These are phyloP conservation scores for Globisporangium solare DNA, from an alignment of 352 stramenopile species.

Conservation along the genomic window DNA sequence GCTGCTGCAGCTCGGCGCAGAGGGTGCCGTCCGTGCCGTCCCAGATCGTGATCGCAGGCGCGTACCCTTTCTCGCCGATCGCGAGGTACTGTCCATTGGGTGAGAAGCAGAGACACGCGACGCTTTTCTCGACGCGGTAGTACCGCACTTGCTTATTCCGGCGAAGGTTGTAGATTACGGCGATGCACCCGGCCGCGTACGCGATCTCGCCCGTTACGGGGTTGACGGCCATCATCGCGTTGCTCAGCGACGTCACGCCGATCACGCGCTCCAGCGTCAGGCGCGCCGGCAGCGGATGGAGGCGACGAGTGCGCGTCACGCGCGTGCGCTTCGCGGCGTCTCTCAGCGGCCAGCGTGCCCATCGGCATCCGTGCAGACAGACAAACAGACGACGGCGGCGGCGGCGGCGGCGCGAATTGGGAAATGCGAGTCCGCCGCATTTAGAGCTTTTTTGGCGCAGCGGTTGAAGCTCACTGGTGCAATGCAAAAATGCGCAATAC, in stretches of 20 bases:
- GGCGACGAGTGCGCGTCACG: slow-evolving; percentile 1
- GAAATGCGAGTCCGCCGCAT: not conserved
- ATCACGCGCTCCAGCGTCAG: slow-evolving; percentile 83
- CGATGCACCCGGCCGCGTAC: slow-evolving; percentile 83
- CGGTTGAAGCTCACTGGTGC: not conserved
- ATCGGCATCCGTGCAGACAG: not conserved
- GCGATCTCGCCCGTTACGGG: slow-evolving; percentile 75
- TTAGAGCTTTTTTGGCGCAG: not conserved
- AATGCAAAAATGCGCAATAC: not conserved
- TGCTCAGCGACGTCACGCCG: slow-evolving; percentile 67
- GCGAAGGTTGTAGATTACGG: slow-evolving; percentile 87
- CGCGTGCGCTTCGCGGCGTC: slow-evolving; percentile 1
- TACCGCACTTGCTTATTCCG: slow-evolving; percentile 86
- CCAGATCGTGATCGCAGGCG: slow-evolving; percentile 85
- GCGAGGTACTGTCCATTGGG: slow-evolving; percentile 78
- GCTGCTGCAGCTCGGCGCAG: slow-evolving; percentile 73
- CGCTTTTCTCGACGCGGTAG: slow-evolving; percentile 83
- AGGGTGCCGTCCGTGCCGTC: slow-evolving; percentile 71
- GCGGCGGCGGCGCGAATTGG: not conserved
- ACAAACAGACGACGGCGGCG: not conserved
- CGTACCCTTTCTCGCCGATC: slow-evolving; percentile 85
- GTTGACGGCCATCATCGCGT: slow-evolving; percentile 74
- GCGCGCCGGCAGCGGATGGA: not conserved
- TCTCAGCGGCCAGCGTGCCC: slow-evolving; percentile 10
- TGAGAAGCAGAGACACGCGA: slow-evolving; percentile 83